Evolutionary conservation across 495 filamentous ascomycete genomes (phyloP), one percentile per base, ranked within the genome.

Genomic region (Aspergillus ellipticus): DNA sequence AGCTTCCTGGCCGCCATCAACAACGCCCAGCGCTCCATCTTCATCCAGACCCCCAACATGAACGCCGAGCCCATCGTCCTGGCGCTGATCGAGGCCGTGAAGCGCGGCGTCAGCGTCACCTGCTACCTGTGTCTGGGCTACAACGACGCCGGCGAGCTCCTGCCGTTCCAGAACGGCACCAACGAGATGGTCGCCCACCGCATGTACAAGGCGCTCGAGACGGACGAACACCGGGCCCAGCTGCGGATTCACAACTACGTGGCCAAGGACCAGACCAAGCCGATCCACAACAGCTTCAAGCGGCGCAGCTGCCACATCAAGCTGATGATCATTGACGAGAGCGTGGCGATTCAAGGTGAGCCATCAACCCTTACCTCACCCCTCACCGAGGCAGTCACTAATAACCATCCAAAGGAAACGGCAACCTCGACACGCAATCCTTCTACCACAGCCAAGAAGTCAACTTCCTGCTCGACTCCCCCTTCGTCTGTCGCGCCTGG

Each of bases 361-460:
- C n/a, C n/a, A n/a, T n/a, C n/a, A n/a, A 55, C 41, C 49, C 48
- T 10, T 20, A 15, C 22, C 19, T 47, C 16, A 21, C 33, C 26
- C 10, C 6, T 29, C 51, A 7, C n/a, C n/a, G n/a, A n/a, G n/a
- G n/a, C n/a, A n/a, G n/a, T n/a, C n/a, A n/a, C 29, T 42, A 39
- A 15, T 10, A 37, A 15, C 9, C 19, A 16, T 21, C 4, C 17
- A 47, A 17, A 73, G 87, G 88, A 6, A 89, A 82, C 58, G 88
- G 89, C 0, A 92, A 92, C 63, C 83, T 89, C 62, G 88, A 92
- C 52, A 90, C 88, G n/a, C 89, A 92, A 72, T 82, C 77, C 55
- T 92, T 85, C 82, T 90, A 76, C 58, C 88, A 92, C 64, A 82
- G 77, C 33, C 86, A 89, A 67, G 89, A 92, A 64, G 77, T 87